phyloP scores from a whole-genome alignment of 495 filamentous ascomycete genomes.

The Xylaria intraflava region DNA sequence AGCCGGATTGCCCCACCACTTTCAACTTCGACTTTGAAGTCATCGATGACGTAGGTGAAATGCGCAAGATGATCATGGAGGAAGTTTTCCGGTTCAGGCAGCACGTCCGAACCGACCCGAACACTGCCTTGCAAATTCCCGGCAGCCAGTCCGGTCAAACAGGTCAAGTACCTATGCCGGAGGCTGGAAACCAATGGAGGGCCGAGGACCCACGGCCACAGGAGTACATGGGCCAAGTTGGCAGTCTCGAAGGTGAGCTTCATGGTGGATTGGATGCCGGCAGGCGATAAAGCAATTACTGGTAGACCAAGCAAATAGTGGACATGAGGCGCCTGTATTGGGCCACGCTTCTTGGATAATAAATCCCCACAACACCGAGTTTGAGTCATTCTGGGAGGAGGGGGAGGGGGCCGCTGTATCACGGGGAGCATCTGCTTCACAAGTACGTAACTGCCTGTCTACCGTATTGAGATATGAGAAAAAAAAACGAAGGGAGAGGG shows the following conservation, averaged over 20 bases:
- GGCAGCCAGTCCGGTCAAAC: slow-evolving; percentile 25
- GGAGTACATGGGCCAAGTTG: slow-evolving; percentile 54
- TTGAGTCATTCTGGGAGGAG: not conserved
- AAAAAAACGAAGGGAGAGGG: no score
- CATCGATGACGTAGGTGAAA: slow-evolving; percentile 83
- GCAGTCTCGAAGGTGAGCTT: slow-evolving; percentile 77
- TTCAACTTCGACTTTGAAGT: slow-evolving; percentile 99
- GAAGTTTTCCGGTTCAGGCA: slow-evolving; percentile 81
- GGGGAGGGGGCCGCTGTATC: not conserved
- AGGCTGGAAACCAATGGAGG: slow-evolving; percentile 63
- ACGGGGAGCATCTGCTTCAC: no score
- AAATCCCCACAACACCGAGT: not conserved
- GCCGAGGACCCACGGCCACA: slow-evolving; percentile 82
- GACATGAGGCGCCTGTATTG: not conserved
- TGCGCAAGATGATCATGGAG: slow-evolving; percentile 95
- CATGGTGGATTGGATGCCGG: slow-evolving; percentile 69
- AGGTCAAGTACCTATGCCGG: slow-evolving; percentile 62
- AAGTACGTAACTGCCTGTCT: no score
- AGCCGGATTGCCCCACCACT: slow-evolving; percentile 83
- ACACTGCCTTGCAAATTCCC: slow-evolving; percentile 20
- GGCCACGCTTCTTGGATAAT: not conserved
- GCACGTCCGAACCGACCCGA: slow-evolving; percentile 61
- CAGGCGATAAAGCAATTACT: slow-evolving; percentile 20
- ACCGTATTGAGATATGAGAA: no score
- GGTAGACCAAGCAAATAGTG: not conserved